Base-by-base conservation (phyloP, 371 early-diverging fungal genomes). In the Mucor saturninus region DNA sequence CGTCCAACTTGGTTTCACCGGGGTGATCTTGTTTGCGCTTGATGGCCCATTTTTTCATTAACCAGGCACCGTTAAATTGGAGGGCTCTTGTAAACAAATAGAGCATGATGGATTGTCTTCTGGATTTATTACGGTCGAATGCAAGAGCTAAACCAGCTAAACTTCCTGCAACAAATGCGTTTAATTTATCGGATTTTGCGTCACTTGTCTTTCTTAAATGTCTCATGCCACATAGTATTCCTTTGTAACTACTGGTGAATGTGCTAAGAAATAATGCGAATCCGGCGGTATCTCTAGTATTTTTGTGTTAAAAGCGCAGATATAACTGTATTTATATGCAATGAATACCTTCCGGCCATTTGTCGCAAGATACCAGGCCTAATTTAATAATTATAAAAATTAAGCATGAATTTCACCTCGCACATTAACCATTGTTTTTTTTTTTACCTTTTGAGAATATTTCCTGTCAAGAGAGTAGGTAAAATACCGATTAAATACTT, bases 201-300 rank as follows among this genome's bases (percentile, higher is more conserved):
- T 84, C 84, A 3, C 61, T 62, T 11, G 65, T 74, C 28, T 76
- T 72, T 48, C 86, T 75, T 31, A 81, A 54, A 55, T 82, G 72
- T 37, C 94, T 87, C 74, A 93, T 69, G 3, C 74, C 60, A 75
- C 94, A 95, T 39, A 94, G 76, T 11, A 87, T 79, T 5, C 81
- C 90, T 74, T 93, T 93, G 83, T 95, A 95, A 7, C 86, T 72
- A 35, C 90, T 88, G 32, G 92, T 83, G 62, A 92, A 90, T 1
- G 86, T 82, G 30, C 94, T 89, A 57, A 95, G 71, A 71, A 94
- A 95, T 54, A 92, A 75, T 13, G 95, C 91, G 80, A 95, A 94
- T 43, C 83, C 77, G 1, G 83, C 67, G 2, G 94, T 95, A 71
- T 95, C 95, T 56, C 82, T 82, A 54, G 14, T 6, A 69, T 30